phyloP scores from a whole-genome alignment of 345 rosid species.

The Populus tremula region DNA sequence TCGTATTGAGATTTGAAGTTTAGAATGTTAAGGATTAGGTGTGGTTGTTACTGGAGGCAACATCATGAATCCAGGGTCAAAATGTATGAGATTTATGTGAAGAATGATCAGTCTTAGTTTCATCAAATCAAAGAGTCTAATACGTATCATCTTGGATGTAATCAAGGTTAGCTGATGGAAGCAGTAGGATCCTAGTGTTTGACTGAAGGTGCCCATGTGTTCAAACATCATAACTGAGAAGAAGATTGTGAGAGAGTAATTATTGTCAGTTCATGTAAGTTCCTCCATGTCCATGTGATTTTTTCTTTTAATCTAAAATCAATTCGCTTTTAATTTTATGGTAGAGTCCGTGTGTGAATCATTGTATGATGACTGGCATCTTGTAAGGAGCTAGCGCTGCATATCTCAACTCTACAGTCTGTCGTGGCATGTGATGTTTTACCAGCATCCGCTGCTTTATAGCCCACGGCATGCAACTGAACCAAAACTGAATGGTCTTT shows the following conservation, averaged over 20 bases:
- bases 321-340: not conserved
- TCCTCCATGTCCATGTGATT: not conserved
- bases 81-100: too few relatives aligned
- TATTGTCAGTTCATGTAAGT: not conserved
- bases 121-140: not conserved
- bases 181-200: conserved; percentile 12
- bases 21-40: not conserved
- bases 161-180: conserved; percentile 14
- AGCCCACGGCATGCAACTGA: not conserved
- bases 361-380: not conserved
- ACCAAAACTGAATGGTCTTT: not conserved
- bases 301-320: not conserved
- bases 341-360: not conserved
- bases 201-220: conserved; percentile 1
- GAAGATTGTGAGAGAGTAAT: not conserved
- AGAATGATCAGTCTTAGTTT: not conserved
- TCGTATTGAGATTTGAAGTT: not conserved
- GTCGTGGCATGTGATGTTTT: not conserved
- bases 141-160: not conserved
- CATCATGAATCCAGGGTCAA: too few relatives aligned
- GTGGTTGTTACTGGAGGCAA: too few relatives aligned
- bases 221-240: not conserved
- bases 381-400: not conserved
- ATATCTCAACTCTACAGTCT: too few relatives aligned
- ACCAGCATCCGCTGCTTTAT: not conserved